Evolutionary conservation across 2,329 filamentous ascomycete genomes (phyloP).

Genomic region (Fusarium abutilonis): DNA sequence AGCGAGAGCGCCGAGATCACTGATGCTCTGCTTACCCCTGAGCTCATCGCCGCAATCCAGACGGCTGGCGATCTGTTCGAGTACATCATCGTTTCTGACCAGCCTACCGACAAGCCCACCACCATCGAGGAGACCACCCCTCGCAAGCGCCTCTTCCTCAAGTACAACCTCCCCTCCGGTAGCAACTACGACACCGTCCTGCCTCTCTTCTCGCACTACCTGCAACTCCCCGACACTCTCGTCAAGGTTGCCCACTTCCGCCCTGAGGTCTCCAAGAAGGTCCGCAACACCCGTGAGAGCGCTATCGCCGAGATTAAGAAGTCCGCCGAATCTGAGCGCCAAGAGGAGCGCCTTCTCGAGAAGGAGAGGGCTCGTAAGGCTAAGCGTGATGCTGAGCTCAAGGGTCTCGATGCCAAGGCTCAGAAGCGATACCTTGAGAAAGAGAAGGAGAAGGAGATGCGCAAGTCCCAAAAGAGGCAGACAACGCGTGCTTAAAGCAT

Average conservation of each 20-base stretch:
- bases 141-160: slow-evolving; percentile 87
- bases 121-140: slow-evolving; percentile 85
- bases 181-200: slow-evolving; percentile 72
- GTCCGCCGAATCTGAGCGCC: slow-evolving; percentile 80
- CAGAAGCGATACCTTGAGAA: slow-evolving; percentile 87
- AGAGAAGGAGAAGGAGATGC: slow-evolving; percentile 78
- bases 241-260: slow-evolving; percentile 84
- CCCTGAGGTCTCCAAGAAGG: slow-evolving; percentile 86
- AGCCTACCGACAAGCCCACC: slow-evolving; percentile 85
- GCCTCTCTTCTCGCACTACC: slow-evolving; percentile 81
- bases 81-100: slow-evolving; percentile 88
- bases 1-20: slow-evolving; percentile 96
- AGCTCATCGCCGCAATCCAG: slow-evolving; percentile 82
- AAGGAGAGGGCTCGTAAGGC: slow-evolving; percentile 83
- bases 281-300: slow-evolving; percentile 81
- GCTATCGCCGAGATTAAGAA: slow-evolving; percentile 83
- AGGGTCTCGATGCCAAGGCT: slow-evolving; percentile 79
- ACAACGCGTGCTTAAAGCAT: slow-evolving; percentile 59
- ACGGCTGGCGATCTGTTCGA: slow-evolving; percentile 82
- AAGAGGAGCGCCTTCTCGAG: slow-evolving; percentile 77
- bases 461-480: slow-evolving; percentile 64
- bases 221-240: slow-evolving; percentile 85
- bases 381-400: slow-evolving; percentile 86
- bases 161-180: slow-evolving; percentile 72
- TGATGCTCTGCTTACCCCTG: slow-evolving; percentile 84